A percentile compares a stretch with the other conserved stretches of the same genome.
Conservation (phyloP, 441 rosid species). For the Theobroma grandiflorum region DNA sequence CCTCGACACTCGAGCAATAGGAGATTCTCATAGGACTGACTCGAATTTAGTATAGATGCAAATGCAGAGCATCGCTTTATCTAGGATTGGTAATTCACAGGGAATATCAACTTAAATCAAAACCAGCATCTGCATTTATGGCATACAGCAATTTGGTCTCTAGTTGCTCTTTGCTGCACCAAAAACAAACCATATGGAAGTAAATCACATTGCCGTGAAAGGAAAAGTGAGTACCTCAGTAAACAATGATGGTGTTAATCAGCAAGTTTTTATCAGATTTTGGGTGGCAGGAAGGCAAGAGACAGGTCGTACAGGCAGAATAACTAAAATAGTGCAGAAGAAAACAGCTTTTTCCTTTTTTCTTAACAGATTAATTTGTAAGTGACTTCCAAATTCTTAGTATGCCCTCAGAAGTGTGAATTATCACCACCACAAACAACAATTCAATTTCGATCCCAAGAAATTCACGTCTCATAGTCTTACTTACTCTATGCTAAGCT, state of each 20-base stretch:
- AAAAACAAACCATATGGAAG: conserved; percentile 16
- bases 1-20: neutral
- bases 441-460: conserved; percentile 5
- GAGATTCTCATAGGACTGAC: neutral
- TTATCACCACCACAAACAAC: conserved; percentile 12
- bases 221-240: neutral
- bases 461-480: neutral
- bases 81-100: neutral
- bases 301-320: neutral
- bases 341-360: neutral
- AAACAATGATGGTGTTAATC: neutral
- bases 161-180: conserved; percentile 90
- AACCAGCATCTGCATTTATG: conserved; percentile 97
- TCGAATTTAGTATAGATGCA: neutral
- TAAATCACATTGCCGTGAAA: conserved; percentile 7
- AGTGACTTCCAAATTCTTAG: neutral
- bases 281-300: neutral
- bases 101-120: conserved; percentile 84
- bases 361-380: neutral
- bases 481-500: neutral
- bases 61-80: neutral
- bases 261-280: conserved; percentile 10
- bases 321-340: neutral
- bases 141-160: conserved; percentile 87
- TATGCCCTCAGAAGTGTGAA: neutral